These are phyloP conservation scores for Aspergillus caelatus DNA, from an alignment of 2,329 filamentous ascomycete species.

Conservation along the genomic window DNA sequence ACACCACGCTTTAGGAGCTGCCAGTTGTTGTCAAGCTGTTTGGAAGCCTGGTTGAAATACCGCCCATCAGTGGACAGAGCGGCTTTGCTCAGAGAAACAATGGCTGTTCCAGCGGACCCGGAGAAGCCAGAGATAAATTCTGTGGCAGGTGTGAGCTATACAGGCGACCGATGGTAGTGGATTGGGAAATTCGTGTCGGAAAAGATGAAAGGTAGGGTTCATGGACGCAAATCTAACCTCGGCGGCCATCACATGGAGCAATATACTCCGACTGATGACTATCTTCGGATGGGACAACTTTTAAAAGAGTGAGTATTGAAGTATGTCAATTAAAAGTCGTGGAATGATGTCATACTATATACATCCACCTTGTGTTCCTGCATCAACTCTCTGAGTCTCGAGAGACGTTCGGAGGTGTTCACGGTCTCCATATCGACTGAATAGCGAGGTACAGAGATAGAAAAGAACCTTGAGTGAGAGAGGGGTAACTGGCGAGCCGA, in stretches of 20 bases:
- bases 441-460: slow-evolving; percentile 38
- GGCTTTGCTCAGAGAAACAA: slow-evolving; percentile 83
- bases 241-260: slow-evolving; percentile 87
- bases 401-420: slow-evolving; percentile 75
- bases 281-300: slow-evolving; percentile 95
- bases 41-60: slow-evolving; percentile 95
- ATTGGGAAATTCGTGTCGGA: slow-evolving; percentile 9
- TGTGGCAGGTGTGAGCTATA: slow-evolving; percentile 29
- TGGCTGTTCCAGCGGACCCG: slow-evolving; percentile 89
- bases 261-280: slow-evolving; percentile 98
- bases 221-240: slow-evolving; percentile 54
- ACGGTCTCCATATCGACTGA: slow-evolving; percentile 72
- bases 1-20: slow-evolving; percentile 86
- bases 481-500: slow-evolving; percentile 28
- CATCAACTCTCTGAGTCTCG: slow-evolving; percentile 82
- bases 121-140: slow-evolving; percentile 93
- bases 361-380: slow-evolving; percentile 82
- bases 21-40: slow-evolving; percentile 93
- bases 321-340: slow-evolving; percentile 13
- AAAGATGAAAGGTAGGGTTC: slow-evolving; percentile 7
- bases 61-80: slow-evolving; percentile 92
- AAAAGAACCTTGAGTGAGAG: slow-evolving; percentile 40
- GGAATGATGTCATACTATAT: slow-evolving; percentile 68
- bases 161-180: background rate
- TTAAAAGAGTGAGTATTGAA: slow-evolving; percentile 36